Evolutionary conservation across 2,329 filamentous ascomycete genomes (phyloP).

Genomic region (Elsinoe necatrix): DNA sequence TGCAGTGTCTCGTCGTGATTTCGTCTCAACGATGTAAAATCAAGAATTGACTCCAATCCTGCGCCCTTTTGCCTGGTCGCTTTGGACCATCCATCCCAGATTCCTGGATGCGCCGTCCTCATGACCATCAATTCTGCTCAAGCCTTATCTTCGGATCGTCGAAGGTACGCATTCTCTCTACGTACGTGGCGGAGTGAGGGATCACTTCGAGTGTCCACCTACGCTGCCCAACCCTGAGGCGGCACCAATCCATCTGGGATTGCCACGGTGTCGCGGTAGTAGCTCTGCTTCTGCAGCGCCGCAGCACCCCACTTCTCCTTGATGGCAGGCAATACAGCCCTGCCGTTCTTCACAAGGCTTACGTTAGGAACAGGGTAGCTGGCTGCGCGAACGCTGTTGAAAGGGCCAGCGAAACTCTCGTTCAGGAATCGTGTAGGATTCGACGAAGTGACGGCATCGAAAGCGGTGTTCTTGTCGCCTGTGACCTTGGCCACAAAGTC

Average conservation of each 20-base stretch:
- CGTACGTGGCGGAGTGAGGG: neutral
- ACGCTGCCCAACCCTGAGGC: constrained; percentile 23
- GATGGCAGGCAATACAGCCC: constrained; percentile 27
- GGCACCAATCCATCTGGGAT: constrained; percentile 30
- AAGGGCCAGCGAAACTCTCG: constrained; percentile 28
- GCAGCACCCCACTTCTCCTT: constrained; percentile 20
- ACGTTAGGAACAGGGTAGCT: constrained; percentile 27
- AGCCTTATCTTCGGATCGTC: neutral
- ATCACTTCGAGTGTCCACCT: neutral
- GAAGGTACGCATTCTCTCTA: neutral
- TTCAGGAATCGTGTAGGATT: constrained; percentile 27
- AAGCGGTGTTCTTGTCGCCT: constrained; percentile 26
- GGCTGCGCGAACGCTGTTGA: constrained; percentile 24
- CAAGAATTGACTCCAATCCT: neutral
- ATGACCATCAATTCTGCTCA: neutral
- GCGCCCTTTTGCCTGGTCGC: neutral
- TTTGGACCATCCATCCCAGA: neutral
- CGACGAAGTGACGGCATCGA: constrained; percentile 23
- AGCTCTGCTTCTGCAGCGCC: constrained; percentile 17
- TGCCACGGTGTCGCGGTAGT: constrained; percentile 27
- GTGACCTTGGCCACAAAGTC: constrained; percentile 30
- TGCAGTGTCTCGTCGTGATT: neutral
- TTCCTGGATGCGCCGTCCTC: neutral
- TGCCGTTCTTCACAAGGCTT: constrained; percentile 22
- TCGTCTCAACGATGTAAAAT: neutral